Conservation (phyloP, 169 alveolate genomes). For the Theileria parva region DNA sequence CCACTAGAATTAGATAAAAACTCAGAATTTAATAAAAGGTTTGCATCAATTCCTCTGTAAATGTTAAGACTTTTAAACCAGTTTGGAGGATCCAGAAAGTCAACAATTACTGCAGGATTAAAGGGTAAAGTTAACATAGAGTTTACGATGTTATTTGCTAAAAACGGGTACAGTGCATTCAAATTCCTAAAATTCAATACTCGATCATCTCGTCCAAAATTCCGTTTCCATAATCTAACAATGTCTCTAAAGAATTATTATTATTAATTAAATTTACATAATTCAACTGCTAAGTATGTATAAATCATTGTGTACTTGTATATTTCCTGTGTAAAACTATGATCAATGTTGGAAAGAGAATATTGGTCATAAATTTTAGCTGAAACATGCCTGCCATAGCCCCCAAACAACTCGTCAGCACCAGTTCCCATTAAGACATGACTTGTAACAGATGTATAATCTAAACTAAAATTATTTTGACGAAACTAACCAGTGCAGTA, state of each 20-base stretch:
- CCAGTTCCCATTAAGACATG: slow-evolving; percentile 75
- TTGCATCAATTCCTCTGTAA: slow-evolving; percentile 14
- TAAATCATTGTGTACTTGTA: slow-evolving; percentile 21
- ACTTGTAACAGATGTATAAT: slow-evolving; percentile 6
- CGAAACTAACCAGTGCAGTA: not conserved
- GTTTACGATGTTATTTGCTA: slow-evolving; percentile 40
- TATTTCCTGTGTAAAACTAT: slow-evolving; percentile 9
- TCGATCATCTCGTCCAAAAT: slow-evolving; percentile 75
- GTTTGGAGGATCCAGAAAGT: slow-evolving; percentile 48
- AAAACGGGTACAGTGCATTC: slow-evolving; percentile 52
- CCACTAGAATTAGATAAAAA: slow-evolving; percentile 13
- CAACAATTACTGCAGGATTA: slow-evolving; percentile 46
- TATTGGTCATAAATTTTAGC: not conserved
- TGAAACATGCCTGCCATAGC: slow-evolving; percentile 73
- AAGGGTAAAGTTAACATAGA: slow-evolving; percentile 34
- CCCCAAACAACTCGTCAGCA: slow-evolving; percentile 78
- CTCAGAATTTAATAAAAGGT: slow-evolving; percentile 32
- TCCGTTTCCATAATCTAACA: slow-evolving; percentile 71
- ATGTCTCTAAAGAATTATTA: slow-evolving; percentile 57
- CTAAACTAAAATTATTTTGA: not conserved
- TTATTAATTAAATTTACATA: slow-evolving; percentile 4
- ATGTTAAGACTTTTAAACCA: slow-evolving; percentile 51
- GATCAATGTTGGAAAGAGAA: not conserved
- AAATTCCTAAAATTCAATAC: slow-evolving; percentile 51
- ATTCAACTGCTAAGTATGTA: not conserved